Conservation (phyloP, 2,329 filamentous ascomycete genomes). For the Tolypocladium ovalisporum region DNA sequence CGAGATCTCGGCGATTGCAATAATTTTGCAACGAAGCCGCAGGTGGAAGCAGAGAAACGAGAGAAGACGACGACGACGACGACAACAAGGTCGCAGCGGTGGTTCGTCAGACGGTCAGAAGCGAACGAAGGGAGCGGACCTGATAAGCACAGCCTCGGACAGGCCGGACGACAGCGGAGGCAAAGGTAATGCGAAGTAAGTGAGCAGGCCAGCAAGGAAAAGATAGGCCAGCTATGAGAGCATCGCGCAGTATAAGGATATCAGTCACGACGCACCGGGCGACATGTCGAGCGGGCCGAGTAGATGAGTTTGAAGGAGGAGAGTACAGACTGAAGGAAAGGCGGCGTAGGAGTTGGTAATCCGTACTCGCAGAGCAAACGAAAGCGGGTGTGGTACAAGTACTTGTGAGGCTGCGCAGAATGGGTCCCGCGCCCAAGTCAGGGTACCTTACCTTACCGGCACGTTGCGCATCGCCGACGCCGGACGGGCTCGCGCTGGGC, state of each 20-base stretch:
- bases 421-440: not conserved
- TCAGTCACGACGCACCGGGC: conserved; percentile 13
- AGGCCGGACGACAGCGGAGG: not conserved
- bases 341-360: not conserved
- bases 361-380: not conserved
- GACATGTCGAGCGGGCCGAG: conserved; percentile 6
- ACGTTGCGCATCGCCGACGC: not conserved
- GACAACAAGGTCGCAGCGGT: not conserved
- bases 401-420: not conserved
- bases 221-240: conserved; percentile 18
- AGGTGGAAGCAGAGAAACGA: not conserved
- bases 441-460: not conserved
- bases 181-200: not conserved
- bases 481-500: not conserved
- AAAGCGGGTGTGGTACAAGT: not conserved
- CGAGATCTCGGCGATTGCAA: not conserved
- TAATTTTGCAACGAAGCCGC: not conserved
- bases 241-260: conserved; percentile 10
- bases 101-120: not conserved
- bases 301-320: too few relatives aligned
- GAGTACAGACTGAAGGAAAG: not conserved
- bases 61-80: not conserved
- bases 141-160: conserved; percentile 1
- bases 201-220: not conserved
- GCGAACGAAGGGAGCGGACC: not conserved